phyloP scores from a whole-genome alignment of 768 basidiomycete species.

The Myochromella boudieri region DNA sequence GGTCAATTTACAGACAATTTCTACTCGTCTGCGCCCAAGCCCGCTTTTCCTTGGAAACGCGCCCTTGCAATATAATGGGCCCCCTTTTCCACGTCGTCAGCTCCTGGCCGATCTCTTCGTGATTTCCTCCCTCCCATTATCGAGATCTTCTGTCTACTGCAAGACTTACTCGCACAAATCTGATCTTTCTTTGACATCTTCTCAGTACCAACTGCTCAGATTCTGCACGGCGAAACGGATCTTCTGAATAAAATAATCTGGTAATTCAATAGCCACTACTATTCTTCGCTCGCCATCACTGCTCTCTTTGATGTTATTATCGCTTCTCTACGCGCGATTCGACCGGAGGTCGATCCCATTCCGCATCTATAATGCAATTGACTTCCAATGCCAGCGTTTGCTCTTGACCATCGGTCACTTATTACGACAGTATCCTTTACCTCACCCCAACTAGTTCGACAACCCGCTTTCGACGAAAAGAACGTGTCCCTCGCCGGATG shows the following conservation, averaged over 20 bases:
- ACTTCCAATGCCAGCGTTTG: slow-evolving; percentile 15
- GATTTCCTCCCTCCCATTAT: slow-evolving; percentile 21
- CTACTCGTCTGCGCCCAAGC: no score
- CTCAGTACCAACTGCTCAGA: slow-evolving; percentile 9
- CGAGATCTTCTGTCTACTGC: slow-evolving; percentile 15
- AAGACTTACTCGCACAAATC: slow-evolving; percentile 8
- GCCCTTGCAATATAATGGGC: no score
- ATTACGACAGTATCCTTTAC: slow-evolving; percentile 12
- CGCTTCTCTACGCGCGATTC: slow-evolving; percentile 27
- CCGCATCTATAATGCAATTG: slow-evolving; percentile 11
- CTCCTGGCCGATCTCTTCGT: slow-evolving; percentile 25
- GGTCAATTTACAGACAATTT: no score
- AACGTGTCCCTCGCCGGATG: slow-evolving; percentile 31
- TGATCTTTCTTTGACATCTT: slow-evolving; percentile 20
- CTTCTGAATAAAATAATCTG: slow-evolving; percentile 13
- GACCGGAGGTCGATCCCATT: slow-evolving; percentile 21
- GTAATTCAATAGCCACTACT: slow-evolving; percentile 14
- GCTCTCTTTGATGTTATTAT: slow-evolving; percentile 7
- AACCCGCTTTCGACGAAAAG: slow-evolving; percentile 16
- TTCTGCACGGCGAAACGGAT: slow-evolving; percentile 11
- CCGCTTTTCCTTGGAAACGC: slow-evolving; percentile 8
- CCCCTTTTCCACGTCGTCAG: no score
- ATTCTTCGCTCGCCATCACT: slow-evolving; percentile 8
- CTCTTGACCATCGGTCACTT: slow-evolving; percentile 8
- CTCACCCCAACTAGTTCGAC: slow-evolving; percentile 22